Base-by-base conservation (phyloP, 371 early-diverging fungal species). In the Apophysomyces sp. region DNA sequence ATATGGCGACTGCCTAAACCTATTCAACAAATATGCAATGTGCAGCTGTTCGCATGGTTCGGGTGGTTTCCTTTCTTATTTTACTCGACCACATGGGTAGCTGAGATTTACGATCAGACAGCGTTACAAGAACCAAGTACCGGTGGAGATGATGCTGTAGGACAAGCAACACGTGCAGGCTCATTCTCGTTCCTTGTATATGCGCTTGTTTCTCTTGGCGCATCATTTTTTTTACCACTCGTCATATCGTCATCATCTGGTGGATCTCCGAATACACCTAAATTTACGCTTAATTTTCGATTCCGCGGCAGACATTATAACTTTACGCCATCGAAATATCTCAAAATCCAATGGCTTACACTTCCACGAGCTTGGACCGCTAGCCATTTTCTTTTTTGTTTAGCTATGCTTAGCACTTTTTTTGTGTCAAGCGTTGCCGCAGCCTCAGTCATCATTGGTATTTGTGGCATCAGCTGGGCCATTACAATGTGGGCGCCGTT, bases 41-140 rank as follows among this genome's bases (percentile, higher is more conserved):
- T 93, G 5, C 97, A 97, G 66, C 89, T 97, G 57, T 93, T 92
- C 77, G 86, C 94, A 4, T 98, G 96, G 96, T 86, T 96, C 63
- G 96, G 94, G 9, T 95, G 96, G 95, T 98, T 98, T 67, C 96
- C 97, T 3, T 95, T 96, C 64, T 76, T 98, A 11, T 96, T 98
- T 61, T 96, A 96, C 69, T 85, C 90, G 8, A 91, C 92, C 0
- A 89, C 91, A 1, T 93, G 88, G 75, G 88, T 94, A 0, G 90
- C 91, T 28, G 87, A 89, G 57, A 86, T 84, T 51, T 81, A 85
- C 64, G 66, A 72, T 24, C 51, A 71, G 9, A 58, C 66, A 2
- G 63, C 55, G 15, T 29, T 55, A 16, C 55, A 60, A 60, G 49
- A 44, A 9, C 49, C 16, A 5, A 16, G 18, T 21, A 66, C 32